Base-by-base conservation (phyloP, 495 filamentous ascomycete genomes). In the Penicillium mononematosum region DNA sequence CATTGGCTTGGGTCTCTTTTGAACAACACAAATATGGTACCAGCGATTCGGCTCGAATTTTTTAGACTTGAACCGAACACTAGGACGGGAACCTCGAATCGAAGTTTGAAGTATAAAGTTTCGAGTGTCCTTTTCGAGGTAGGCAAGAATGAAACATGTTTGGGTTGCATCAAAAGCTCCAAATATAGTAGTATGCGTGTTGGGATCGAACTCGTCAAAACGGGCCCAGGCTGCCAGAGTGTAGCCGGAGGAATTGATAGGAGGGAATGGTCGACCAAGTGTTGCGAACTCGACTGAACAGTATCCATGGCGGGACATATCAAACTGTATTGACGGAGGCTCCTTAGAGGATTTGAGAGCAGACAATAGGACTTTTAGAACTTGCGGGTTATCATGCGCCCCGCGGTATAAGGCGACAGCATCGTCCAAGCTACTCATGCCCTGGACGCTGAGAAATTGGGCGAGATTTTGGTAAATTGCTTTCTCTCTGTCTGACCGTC, bases 31-130 rank as follows among this genome's bases (percentile, higher is more conserved):
- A 66, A 98, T 82, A 70, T 98, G 93, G 70, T 98, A 98, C 95
- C 94, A 98, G 58, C 73, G 78, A 31, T 83, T 75, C 49, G 87
- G 78, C 58, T 88, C 73, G 65, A 98, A 97, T 2, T 77, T 74
- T 5, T 84, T 80, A 0, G 88, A 88, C 70, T 92, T 94, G 77
- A 98, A 98, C 49, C 94, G 85, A 25, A 98, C 89, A 74, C 93
- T 98, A 6, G 94, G 92, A 32, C 87, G 82, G 20, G 87, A 76
- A 2, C 91, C 92, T 38, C 83, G 90, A 50, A 98, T 88, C 12
- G 95, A 97, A 34, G 94, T 98, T 69, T 98, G 94, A 22, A 98
- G 78, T 65, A 98, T 98, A 60, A 98, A 91, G 66, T 96, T 92
- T 27, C 82, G 85, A n/a, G 91, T 95, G 67, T 98, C 92, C 65